These are phyloP conservation scores for Leishmania amazonensis DNA, from an alignment of 208 protist species.

Conservation along the genomic window DNA sequence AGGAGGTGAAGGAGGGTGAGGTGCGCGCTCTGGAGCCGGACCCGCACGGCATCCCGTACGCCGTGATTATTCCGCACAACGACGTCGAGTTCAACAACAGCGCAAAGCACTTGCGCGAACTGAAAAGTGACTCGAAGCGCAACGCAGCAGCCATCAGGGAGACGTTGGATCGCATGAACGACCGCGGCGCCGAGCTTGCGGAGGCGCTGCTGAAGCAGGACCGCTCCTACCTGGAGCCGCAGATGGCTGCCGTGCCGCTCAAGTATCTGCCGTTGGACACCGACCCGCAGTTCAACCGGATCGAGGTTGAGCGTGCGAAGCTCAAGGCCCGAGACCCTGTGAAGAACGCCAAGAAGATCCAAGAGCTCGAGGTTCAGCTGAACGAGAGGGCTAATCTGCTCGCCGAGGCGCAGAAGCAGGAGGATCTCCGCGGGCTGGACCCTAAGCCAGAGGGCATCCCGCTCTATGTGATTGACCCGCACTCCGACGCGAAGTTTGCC, in stretches of 20 bases:
- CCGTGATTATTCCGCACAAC: slow-evolving; percentile 51
- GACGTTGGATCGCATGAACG: slow-evolving; percentile 53
- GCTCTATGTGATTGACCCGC: slow-evolving; percentile 50
- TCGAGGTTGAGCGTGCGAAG: slow-evolving; percentile 73
- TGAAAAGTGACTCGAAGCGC: slow-evolving; percentile 52
- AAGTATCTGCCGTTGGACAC: slow-evolving; percentile 58
- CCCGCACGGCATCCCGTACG: slow-evolving; percentile 65
- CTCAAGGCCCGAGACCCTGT: slow-evolving; percentile 61
- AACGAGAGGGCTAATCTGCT: slow-evolving; percentile 70
- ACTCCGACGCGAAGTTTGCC: slow-evolving; percentile 59
- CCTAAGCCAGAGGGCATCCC: slow-evolving; percentile 61
- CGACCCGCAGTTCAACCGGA: slow-evolving; percentile 61
- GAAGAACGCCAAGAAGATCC: slow-evolving; percentile 58
- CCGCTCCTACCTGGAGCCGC: slow-evolving; percentile 53
- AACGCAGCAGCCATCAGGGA: slow-evolving; percentile 49
- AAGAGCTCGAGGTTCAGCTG: slow-evolving; percentile 65
- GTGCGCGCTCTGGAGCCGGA: slow-evolving; percentile 44
- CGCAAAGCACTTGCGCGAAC: slow-evolving; percentile 46
- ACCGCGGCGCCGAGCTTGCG: slow-evolving; percentile 53
- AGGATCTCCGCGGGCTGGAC: slow-evolving; percentile 67
- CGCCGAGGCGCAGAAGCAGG: slow-evolving; percentile 63
- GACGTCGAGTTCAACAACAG: slow-evolving; percentile 64
- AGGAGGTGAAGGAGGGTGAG: slow-evolving; percentile 67
- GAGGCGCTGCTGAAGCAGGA: slow-evolving; percentile 54
- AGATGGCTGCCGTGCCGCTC: slow-evolving; percentile 62